Conservation (phyloP, 306 rosid species). For the Sindora glabra region DNA sequence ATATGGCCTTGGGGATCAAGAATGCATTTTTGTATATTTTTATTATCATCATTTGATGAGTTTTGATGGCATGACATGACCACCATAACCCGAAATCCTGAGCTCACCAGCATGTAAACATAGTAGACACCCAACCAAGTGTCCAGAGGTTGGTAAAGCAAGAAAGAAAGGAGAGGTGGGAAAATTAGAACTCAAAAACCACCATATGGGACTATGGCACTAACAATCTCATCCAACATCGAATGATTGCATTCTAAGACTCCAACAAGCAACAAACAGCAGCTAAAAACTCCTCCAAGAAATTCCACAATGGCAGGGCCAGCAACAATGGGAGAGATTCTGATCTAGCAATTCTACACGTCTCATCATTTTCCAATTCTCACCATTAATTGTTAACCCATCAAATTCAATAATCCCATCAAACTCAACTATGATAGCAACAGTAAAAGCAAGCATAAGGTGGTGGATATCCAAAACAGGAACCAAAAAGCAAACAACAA, state of each 20-base stretch:
- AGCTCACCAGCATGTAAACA: not conserved
- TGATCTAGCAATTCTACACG: slow-evolving; percentile 12
- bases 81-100: too few relatives aligned
- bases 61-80: too few relatives aligned
- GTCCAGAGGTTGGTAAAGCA: not conserved
- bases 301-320: slow-evolving; percentile 34
- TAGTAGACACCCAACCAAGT: not conserved
- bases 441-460: slow-evolving; percentile 10
- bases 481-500: not conserved
- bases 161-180: too few relatives aligned
- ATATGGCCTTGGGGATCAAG: too few relatives aligned
- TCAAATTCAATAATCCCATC: slow-evolving; percentile 27
- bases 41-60: too few relatives aligned
- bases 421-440: slow-evolving; percentile 12
- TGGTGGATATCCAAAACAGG: slow-evolving; percentile 15
- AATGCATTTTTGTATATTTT: too few relatives aligned
- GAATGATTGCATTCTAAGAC: slow-evolving; percentile 37
- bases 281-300: not conserved
- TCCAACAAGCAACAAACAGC: not conserved
- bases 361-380: slow-evolving; percentile 13
- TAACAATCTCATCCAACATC: not conserved
- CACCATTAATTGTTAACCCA: slow-evolving; percentile 27
- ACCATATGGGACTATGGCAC: slow-evolving; percentile 27
- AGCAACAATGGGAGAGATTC: slow-evolving; percentile 35
- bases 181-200: not conserved